A percentile compares a stretch with the other conserved stretches of the same genome.
These are phyloP conservation scores for Scortechinia acanthostroma DNA, from an alignment of 2,329 filamentous ascomycete genomes.

Conservation along the genomic window DNA sequence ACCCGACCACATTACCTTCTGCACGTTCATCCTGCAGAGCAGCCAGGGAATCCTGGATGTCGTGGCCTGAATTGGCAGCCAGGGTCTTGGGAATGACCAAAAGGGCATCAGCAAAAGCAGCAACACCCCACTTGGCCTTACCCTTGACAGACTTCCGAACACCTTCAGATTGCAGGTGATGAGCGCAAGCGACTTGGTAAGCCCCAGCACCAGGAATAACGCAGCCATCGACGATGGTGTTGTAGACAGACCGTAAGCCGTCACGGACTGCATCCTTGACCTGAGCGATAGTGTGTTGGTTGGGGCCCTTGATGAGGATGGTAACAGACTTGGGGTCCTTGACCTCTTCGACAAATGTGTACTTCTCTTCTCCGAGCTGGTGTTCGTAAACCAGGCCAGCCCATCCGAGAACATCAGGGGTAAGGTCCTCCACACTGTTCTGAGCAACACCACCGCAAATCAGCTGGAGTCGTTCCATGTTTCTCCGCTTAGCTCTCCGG, in stretches of 20 bases:
- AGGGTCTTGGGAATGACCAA: conserved; percentile 95
- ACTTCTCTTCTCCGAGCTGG: conserved; percentile 96
- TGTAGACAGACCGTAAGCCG: conserved; percentile 92
- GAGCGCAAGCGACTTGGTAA: conserved; percentile 89
- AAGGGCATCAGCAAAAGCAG: conserved; percentile 89
- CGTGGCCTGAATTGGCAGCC: conserved; percentile 89
- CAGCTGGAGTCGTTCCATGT: conserved; percentile 97
- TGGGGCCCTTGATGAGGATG: conserved; percentile 94
- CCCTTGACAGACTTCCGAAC: conserved; percentile 91
- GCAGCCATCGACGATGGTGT: conserved; percentile 96
- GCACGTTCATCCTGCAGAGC: conserved; percentile 76
- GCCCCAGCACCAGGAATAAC: conserved; percentile 91
- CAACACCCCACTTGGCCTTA: conserved; percentile 93
- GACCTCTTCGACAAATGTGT: conserved; percentile 96
- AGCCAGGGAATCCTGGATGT: conserved; percentile 90
- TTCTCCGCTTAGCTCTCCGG: conserved; percentile 88
- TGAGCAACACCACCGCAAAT: conserved; percentile 85
- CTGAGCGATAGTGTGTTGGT: conserved; percentile 91
- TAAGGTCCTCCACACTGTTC: conserved; percentile 92
- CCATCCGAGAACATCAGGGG: conserved; percentile 85
- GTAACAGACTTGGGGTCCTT: conserved; percentile 98
- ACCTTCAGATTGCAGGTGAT: conserved; percentile 77
- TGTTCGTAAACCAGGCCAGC: conserved; percentile 96
- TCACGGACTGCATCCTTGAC: conserved; percentile 95
- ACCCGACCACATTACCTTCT: conserved; percentile 78